A percentile compares a stretch with the other conserved stretches of the same genome.
phyloP scores from a whole-genome alignment of 805 yeast genomes.

The Candida incommunis region DNA sequence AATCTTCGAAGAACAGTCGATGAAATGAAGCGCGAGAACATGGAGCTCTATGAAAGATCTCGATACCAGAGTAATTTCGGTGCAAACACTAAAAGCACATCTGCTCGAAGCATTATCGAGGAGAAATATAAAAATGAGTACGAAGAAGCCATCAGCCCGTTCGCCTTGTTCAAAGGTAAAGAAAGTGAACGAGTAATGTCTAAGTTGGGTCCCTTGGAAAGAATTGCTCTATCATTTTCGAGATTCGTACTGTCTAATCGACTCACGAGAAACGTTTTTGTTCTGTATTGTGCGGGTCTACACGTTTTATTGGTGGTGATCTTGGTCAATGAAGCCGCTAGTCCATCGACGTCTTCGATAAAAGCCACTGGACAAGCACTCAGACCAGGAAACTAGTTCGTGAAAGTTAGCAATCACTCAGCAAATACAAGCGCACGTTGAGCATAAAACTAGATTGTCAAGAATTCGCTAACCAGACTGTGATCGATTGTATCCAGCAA shows the following conservation, averaged over 20 bases:
- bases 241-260: constrained; percentile 63
- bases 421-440: too few species aligned
- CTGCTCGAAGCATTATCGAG: constrained; percentile 27
- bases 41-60: constrained; percentile 61
- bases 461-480: too few species aligned
- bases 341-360: neutral
- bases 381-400: neutral
- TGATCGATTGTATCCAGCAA: too few species aligned
- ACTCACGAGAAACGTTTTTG: constrained; percentile 55
- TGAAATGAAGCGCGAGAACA: constrained; percentile 56
- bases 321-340: constrained; percentile 17
- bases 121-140: constrained; percentile 46
- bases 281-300: constrained; percentile 58
- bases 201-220: constrained; percentile 61
- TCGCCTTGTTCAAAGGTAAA: constrained; percentile 63
- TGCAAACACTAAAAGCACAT: constrained; percentile 9
- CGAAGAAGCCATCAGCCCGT: constrained; percentile 70
- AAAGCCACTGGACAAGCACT: neutral
- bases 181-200: constrained; percentile 67
- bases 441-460: too few species aligned
- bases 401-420: too few species aligned
- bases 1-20: constrained; percentile 54
- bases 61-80: constrained; percentile 16
- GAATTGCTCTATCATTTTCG: constrained; percentile 60
- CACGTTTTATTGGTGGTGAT: constrained; percentile 61